Evolutionary conservation across 495 filamentous ascomycete species (phyloP).

Genomic region (Hypoxylon rickii): DNA sequence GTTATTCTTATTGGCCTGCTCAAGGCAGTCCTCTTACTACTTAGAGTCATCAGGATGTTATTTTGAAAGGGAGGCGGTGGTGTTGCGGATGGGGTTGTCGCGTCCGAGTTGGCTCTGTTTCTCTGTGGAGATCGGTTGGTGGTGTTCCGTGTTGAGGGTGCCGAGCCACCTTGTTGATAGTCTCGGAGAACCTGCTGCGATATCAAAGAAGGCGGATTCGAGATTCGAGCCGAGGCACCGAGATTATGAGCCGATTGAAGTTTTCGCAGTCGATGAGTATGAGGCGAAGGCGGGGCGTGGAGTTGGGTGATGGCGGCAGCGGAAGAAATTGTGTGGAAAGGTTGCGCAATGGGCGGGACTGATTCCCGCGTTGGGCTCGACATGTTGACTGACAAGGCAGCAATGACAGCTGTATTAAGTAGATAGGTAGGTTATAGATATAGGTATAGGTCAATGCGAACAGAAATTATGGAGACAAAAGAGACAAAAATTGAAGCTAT

Average conservation of each 20-base stretch:
- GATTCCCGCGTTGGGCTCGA: conserved; percentile 46
- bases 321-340: conserved; percentile 12
- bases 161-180: conserved; percentile 31
- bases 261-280: conserved; percentile 56
- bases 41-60: conserved; percentile 32
- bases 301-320: conserved; percentile 28
- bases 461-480: not conserved
- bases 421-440: not conserved
- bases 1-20: conserved; percentile 61
- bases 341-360: conserved; percentile 31
- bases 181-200: conserved; percentile 56
- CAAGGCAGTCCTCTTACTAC: conserved; percentile 54
- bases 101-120: conserved; percentile 76
- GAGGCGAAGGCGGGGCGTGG: conserved; percentile 48
- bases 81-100: conserved; percentile 44
- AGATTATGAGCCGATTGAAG: conserved; percentile 62
- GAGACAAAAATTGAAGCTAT: conserved; percentile 14
- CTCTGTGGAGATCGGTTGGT: conserved; percentile 58
- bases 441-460: not conserved
- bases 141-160: conserved; percentile 36
- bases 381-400: conserved; percentile 31
- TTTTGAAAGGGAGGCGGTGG: conserved; percentile 15
- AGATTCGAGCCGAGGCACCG: conserved; percentile 42
- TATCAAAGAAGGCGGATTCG: conserved; percentile 51
- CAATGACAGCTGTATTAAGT: conserved; percentile 7